Conservation (phyloP, 495 filamentous ascomycete species). For the Aspergillus sclerotiicarbonarius region DNA sequence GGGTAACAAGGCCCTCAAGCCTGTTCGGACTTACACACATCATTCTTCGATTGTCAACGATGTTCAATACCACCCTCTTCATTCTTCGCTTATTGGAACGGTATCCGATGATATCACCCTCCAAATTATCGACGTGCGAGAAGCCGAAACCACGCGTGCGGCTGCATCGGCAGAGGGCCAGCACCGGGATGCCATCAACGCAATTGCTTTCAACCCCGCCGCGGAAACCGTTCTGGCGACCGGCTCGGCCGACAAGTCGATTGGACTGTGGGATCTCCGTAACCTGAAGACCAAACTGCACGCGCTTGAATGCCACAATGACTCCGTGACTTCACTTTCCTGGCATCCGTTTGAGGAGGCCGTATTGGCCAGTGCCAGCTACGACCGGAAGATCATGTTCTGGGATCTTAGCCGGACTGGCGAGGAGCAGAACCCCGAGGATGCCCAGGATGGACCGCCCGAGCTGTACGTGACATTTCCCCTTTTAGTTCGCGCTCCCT, state of each 20-base stretch:
- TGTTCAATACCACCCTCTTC: slow-evolving; percentile 87
- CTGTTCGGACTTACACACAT: slow-evolving; percentile 75
- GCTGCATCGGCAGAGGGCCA: slow-evolving; percentile 64
- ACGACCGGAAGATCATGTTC: slow-evolving; percentile 90
- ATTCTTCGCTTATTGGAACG: slow-evolving; percentile 77
- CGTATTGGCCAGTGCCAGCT: slow-evolving; percentile 85
- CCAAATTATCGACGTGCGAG: slow-evolving; percentile 83
- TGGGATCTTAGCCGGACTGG: slow-evolving; percentile 92
- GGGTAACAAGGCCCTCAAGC: slow-evolving; percentile 66
- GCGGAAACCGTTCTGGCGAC: slow-evolving; percentile 86
- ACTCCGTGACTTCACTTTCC: slow-evolving; percentile 82
- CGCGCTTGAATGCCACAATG: slow-evolving; percentile 77
- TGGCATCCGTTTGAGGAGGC: slow-evolving; percentile 91
- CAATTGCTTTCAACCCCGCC: slow-evolving; percentile 86
- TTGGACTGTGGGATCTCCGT: slow-evolving; percentile 92
- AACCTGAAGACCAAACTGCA: slow-evolving; percentile 85
- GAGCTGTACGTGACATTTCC: slow-evolving; percentile 71
- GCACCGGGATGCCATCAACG: slow-evolving; percentile 91
- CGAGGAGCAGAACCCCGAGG: slow-evolving; percentile 91
- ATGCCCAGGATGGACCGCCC: slow-evolving; percentile 93
- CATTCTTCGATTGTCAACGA: slow-evolving; percentile 93
- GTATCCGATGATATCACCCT: slow-evolving; percentile 95
- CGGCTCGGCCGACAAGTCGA: slow-evolving; percentile 89
- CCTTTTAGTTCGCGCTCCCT: slow-evolving; percentile 3
- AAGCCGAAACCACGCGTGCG: slow-evolving; percentile 55